Conservation (phyloP, 257 asterid genomes). For the Solanum etuberosum region DNA sequence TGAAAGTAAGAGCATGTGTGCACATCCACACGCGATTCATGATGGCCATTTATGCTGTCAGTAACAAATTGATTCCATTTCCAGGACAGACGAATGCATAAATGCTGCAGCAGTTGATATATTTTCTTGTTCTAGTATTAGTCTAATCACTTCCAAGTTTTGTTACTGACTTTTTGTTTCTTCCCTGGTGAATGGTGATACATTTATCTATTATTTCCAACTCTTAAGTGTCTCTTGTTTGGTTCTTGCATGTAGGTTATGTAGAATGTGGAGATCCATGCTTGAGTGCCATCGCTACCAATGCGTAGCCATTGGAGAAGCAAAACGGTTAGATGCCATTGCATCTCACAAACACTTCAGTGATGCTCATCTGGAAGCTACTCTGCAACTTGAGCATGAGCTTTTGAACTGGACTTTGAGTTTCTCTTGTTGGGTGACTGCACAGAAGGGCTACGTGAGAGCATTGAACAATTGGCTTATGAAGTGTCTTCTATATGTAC, state of each 20-base stretch:
- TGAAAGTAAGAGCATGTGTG: not conserved
- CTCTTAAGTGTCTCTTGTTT: not conserved
- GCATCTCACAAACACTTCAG: conserved; percentile 55
- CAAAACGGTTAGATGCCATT: conserved; percentile 60
- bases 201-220: not conserved
- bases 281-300: conserved; percentile 84
- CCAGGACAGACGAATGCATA: not conserved
- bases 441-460: conserved; percentile 64
- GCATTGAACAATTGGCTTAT: conserved; percentile 81
- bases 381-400: conserved; percentile 70
- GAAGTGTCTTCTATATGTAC: conserved; percentile 81
- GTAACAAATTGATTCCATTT: not conserved
- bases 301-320: conserved; percentile 70
- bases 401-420: conserved; percentile 72
- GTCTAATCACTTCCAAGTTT: not conserved
- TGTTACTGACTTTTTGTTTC: not conserved
- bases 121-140: not conserved
- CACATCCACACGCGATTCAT: not conserved
- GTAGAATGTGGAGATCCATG: conserved; percentile 90
- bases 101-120: not conserved
- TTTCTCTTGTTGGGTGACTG: conserved; percentile 72
- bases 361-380: conserved; percentile 73
- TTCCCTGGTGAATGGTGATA: not conserved
- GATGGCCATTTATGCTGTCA: not conserved
- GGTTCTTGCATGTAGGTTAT: conserved; percentile 28